Evolutionary conservation across 495 filamentous ascomycete species (phyloP).

Genomic region (Podospora conica): DNA sequence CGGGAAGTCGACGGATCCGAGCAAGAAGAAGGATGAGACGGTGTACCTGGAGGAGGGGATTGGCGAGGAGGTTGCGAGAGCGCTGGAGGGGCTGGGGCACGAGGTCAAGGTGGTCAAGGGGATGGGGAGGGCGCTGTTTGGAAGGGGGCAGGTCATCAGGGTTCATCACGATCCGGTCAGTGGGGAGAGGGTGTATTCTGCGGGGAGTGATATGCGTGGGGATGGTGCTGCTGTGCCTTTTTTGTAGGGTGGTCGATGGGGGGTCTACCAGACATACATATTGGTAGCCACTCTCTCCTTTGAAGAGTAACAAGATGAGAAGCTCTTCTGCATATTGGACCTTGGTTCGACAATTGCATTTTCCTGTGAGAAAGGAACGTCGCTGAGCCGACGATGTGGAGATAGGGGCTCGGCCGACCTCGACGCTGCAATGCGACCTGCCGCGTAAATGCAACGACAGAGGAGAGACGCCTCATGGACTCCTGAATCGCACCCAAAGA

Average conservation of each 20-base stretch:
- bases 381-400: no score
- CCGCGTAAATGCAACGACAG: no score
- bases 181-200: constrained; percentile 59
- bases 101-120: constrained; percentile 55
- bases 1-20: constrained; percentile 26
- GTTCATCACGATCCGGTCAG: constrained; percentile 49
- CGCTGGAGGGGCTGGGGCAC: constrained; percentile 59
- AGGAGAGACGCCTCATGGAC: no score
- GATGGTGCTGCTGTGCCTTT: constrained; percentile 66
- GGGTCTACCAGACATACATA: neutral
- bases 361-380: neutral
- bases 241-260: neutral
- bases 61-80: constrained; percentile 49
- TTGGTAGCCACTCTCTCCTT: neutral
- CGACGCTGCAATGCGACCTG: no score
- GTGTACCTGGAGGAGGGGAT: constrained; percentile 75
- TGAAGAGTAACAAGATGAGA: neutral
- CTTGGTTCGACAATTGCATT: neutral
- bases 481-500: neutral
- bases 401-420: no score
- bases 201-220: constrained; percentile 70
- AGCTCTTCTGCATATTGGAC: neutral
- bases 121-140: constrained; percentile 62
- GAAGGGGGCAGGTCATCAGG: constrained; percentile 71
- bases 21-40: constrained; percentile 14